Evolutionary conservation across 1,284 basidiomycete species (phyloP).

Genomic region (Stygiomarasmius scandens): DNA sequence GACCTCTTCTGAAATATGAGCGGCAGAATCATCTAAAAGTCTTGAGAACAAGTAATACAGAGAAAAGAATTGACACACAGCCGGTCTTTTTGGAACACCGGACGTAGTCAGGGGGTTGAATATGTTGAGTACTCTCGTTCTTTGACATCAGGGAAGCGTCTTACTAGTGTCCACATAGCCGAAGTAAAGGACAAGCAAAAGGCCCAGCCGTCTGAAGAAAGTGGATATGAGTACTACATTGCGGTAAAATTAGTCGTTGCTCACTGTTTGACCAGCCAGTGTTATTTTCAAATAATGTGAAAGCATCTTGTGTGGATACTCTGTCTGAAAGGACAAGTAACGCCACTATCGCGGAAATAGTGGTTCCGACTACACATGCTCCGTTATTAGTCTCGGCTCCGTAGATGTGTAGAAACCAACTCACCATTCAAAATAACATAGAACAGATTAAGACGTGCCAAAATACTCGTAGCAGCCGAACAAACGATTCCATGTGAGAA

Average conservation of each 20-base stretch:
- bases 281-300: constrained; percentile 71
- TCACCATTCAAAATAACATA: constrained; percentile 66
- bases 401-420: constrained; percentile 20
- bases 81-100: constrained; percentile 43
- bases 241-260: constrained; percentile 20
- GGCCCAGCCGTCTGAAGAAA: constrained; percentile 61
- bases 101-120: not conserved
- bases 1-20: constrained; percentile 78
- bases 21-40: constrained; percentile 68
- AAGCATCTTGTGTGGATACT: constrained; percentile 68
- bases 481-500: constrained; percentile 69
- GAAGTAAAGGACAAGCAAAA: constrained; percentile 73
- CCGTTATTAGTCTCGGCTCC: too few relatives aligned
- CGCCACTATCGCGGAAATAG: constrained; percentile 62
- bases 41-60: constrained; percentile 4
- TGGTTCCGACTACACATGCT: constrained; percentile 54
- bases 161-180: constrained; percentile 70
- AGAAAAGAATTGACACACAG: constrained; percentile 41
- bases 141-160: not conserved
- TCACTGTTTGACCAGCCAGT: constrained; percentile 66
- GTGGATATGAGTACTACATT: constrained; percentile 2
- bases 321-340: constrained; percentile 58
- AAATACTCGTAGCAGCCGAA: constrained; percentile 65
- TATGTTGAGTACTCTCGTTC: not conserved
- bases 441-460: constrained; percentile 70